phyloP scores from a whole-genome alignment of 2,329 filamentous ascomycete species.

The Nannizzia gypsea region DNA sequence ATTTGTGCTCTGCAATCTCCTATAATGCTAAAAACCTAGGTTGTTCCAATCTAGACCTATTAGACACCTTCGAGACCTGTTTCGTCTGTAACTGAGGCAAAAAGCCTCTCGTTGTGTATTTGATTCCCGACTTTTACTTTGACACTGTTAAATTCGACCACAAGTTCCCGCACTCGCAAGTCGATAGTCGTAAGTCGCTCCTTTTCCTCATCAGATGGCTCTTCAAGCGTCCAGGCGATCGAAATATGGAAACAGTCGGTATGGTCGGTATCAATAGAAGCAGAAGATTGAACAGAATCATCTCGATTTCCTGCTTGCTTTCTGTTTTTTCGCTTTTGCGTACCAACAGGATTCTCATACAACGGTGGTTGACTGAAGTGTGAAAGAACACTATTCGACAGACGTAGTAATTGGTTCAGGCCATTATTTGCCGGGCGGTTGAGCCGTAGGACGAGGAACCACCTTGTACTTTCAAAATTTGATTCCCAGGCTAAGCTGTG shows the following conservation, averaged over 20 bases:
- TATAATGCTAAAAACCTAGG: too few species aligned
- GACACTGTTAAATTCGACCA: slow-evolving; percentile 47
- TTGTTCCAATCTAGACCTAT: not conserved
- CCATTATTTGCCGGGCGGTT: slow-evolving; percentile 38
- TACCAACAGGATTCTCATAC: slow-evolving; percentile 39
- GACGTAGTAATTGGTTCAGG: slow-evolving; percentile 50
- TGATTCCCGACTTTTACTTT: slow-evolving; percentile 67
- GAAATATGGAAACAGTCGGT: slow-evolving; percentile 70
- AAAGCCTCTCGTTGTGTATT: slow-evolving; percentile 35
- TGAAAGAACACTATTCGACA: slow-evolving; percentile 53
- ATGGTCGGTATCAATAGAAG: slow-evolving; percentile 24
- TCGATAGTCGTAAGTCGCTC: slow-evolving; percentile 17
- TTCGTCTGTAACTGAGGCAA: slow-evolving; percentile 9
- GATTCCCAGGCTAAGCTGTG: slow-evolving; percentile 50
- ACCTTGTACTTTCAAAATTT: slow-evolving; percentile 57
- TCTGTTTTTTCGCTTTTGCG: slow-evolving; percentile 6
- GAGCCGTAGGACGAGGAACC: slow-evolving; percentile 70
- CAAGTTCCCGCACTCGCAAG: slow-evolving; percentile 17
- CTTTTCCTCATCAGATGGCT: slow-evolving; percentile 38
- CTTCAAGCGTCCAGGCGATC: slow-evolving; percentile 66
- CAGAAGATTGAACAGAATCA: not conserved
- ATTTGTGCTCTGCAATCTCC: too few species aligned
- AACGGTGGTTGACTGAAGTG: slow-evolving; percentile 56
- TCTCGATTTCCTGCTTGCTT: not conserved
- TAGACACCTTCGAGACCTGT: slow-evolving; percentile 13